Base-by-base conservation (phyloP, 352 stramenopile genomes). In the Blastocystis sp. region DNA sequence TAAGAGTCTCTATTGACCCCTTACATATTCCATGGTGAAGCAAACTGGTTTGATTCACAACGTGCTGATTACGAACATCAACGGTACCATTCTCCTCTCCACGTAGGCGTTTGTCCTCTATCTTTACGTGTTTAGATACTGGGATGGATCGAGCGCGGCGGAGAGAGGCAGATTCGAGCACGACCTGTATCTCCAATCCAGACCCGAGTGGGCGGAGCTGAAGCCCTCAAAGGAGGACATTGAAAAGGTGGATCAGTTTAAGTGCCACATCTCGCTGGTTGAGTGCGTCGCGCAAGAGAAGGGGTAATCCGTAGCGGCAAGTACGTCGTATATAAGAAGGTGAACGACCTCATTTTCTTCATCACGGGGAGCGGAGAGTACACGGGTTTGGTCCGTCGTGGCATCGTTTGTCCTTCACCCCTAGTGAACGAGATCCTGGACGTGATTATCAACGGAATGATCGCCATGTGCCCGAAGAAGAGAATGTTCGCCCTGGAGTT, bases 81-180 rank as follows among this genome's bases (percentile, higher is more conserved):
- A 84, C 28, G 74, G 74, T 84, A 84, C 74, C 48, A 64, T 84
- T 42, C 34, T 84, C 61, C 74, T 84, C 43, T 84, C 74, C 11
- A 69, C 45, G 74, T 84, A 66, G 19, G 34, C 17, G 24, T 14
- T 68, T 34, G 3, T n/a, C 19, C 9, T 11, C 38, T 74, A 60
- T 52, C 43, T 42, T 54, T 34, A 43, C 1, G 64, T 38, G 69
- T 34, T 63, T 24, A 84, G 74, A 52, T 84, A 84, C 60, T 84
- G 74, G 74, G 74, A 84, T 63, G 74, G 74, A 84, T 84, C 74
- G 34, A 68, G 52, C 24, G n/a, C 74, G 2, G 19, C 74, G 6
- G 52, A 84, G 60, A 40, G 74, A 48, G 74, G 74, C 65, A 84
- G 66, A 54, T 84, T 84, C 60, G 74, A 84, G 61, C 74, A 84